phyloP scores from a whole-genome alignment of 352 stramenopile species.

The Aphanomyces stellatus region DNA sequence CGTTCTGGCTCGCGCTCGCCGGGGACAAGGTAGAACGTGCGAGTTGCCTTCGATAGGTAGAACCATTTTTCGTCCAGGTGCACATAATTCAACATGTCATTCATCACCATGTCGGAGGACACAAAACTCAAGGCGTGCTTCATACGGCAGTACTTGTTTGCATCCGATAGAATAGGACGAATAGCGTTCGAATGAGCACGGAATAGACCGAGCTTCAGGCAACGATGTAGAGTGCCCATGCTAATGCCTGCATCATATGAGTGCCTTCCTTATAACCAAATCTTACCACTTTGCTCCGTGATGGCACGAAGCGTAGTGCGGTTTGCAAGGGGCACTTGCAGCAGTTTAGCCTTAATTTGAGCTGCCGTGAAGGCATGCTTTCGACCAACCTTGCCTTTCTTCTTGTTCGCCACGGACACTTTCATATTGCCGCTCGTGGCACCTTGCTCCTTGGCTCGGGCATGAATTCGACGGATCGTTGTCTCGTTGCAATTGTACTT shows the following conservation, averaged over 20 bases:
- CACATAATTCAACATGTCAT: background rate
- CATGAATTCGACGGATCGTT: background rate
- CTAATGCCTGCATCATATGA: background rate
- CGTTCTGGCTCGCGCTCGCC: constrained; percentile 7
- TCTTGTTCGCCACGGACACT: background rate
- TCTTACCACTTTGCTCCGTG: background rate
- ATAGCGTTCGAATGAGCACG: background rate
- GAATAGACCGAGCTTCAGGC: background rate
- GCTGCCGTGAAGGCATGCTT: background rate
- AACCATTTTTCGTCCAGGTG: constrained; percentile 29
- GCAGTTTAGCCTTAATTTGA: background rate
- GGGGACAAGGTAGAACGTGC: constrained; percentile 20
- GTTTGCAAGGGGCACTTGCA: background rate
- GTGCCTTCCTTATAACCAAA: background rate
- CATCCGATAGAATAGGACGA: background rate
- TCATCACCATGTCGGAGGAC: background rate
- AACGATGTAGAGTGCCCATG: background rate
- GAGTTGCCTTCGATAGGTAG: constrained; percentile 27
- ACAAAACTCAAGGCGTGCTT: background rate
- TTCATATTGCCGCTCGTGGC: background rate
- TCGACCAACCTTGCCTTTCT: background rate
- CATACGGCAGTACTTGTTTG: background rate
- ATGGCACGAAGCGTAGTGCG: background rate
- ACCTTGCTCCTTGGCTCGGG: background rate
- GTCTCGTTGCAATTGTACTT: background rate